A percentile compares a stretch with the other conserved stretches of the same genome.
Evolutionary conservation across 495 filamentous ascomycete genomes (phyloP).

Genomic region (Hypomontagnella monticulosa): DNA sequence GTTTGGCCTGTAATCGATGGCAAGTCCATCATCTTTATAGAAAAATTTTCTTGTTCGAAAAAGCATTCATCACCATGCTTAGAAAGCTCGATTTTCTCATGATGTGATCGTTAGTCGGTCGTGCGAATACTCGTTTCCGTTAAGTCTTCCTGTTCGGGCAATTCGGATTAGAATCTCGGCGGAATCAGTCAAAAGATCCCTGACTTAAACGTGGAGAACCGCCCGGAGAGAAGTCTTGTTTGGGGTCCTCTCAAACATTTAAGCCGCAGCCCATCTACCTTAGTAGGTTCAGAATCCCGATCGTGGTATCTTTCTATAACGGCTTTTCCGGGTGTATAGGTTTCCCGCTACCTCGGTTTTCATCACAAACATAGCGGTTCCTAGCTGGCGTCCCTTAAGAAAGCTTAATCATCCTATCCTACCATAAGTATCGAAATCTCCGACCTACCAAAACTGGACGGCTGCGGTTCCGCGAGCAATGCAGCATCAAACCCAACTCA

Average conservation of each 20-base stretch:
- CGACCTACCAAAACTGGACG: background rate
- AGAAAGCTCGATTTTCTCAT: background rate
- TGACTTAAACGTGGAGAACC: conserved; percentile 1
- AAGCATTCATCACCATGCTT: background rate
- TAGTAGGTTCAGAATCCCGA: background rate
- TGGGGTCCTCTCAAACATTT: background rate
- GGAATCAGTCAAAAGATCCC: conserved; percentile 9
- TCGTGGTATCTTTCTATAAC: background rate
- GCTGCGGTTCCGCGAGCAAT: no score
- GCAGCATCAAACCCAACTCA: no score
- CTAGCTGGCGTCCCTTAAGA: no score
- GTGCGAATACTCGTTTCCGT: background rate
- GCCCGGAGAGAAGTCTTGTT: background rate
- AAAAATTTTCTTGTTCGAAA: background rate
- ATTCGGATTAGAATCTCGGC: conserved; percentile 2
- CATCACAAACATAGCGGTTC: background rate
- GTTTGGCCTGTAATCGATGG: background rate
- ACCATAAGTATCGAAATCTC: background rate
- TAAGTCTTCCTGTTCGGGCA: conserved; percentile 5
- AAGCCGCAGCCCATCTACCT: background rate
- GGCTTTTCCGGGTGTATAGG: conserved; percentile 3
- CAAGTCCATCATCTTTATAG: background rate
- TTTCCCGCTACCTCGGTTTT: background rate
- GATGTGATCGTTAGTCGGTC: background rate
- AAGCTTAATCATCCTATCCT: no score